Conservation (phyloP, 495 filamentous ascomycete genomes). For the Xylaria grammica region DNA sequence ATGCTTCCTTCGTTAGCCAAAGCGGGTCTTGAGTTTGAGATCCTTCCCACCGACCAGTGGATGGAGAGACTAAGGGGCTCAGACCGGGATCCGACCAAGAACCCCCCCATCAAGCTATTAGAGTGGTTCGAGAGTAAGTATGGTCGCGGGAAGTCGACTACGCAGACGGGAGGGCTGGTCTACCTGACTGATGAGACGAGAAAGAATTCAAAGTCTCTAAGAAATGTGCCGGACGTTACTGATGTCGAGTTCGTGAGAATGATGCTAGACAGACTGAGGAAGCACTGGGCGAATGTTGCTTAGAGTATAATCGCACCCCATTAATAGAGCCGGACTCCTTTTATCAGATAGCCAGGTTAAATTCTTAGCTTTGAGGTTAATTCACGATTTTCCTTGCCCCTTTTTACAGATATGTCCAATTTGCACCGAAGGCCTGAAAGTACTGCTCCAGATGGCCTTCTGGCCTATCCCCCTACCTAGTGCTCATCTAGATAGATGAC, state of each 20-base stretch:
- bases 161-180: neutral
- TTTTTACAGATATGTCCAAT: too few relatives aligned
- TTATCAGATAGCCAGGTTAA: too few relatives aligned
- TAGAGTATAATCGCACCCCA: neutral
- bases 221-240: conserved; percentile 12
- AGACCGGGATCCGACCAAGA: conserved; percentile 54
- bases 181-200: conserved; percentile 10
- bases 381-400: too few relatives aligned
- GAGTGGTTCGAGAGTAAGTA: conserved; percentile 59
- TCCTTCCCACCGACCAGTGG: conserved; percentile 55
- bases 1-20: conserved; percentile 53
- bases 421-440: too few relatives aligned
- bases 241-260: conserved; percentile 2
- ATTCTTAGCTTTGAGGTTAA: too few relatives aligned
- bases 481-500: too few relatives aligned
- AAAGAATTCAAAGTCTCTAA: neutral
- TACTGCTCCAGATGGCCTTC: too few relatives aligned
- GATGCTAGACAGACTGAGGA: conserved; percentile 12
- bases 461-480: too few relatives aligned
- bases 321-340: too few relatives aligned
- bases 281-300: neutral
- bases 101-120: conserved; percentile 66
- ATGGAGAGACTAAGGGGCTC: conserved; percentile 45
- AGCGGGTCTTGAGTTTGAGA: conserved; percentile 52
- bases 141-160: conserved; percentile 35